Conservation (phyloP, 129 eudicot species). For the Flaveria trinervia region DNA sequence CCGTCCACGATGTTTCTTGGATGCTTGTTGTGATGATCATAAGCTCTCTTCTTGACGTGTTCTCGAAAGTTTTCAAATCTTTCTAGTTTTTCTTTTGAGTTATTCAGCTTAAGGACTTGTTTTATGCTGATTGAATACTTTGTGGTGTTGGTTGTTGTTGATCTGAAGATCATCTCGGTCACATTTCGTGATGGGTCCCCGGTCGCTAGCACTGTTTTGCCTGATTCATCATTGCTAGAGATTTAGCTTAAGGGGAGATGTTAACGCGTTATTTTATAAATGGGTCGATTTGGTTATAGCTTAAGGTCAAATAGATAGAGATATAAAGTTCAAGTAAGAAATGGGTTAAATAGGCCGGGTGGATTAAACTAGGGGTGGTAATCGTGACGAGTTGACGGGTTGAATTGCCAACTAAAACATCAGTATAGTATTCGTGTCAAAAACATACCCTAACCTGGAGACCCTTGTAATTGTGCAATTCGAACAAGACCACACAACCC, state of each 20-base stretch:
- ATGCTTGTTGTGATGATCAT: slow-evolving; percentile 32
- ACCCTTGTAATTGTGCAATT: not conserved
- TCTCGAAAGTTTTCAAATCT: slow-evolving; percentile 49
- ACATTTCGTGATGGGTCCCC: slow-evolving; percentile 56
- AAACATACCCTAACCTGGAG: not conserved
- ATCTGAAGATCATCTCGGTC: slow-evolving; percentile 48
- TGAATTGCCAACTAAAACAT: not conserved
- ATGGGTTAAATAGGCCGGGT: too few relatives aligned
- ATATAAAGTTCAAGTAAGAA: not conserved
- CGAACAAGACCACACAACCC: not conserved
- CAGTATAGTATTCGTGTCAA: not conserved
- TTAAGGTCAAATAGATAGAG: not conserved
- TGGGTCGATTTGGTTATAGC: not conserved
- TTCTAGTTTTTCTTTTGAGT: slow-evolving; percentile 44
- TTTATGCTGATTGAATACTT: slow-evolving; percentile 35
- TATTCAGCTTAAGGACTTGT: slow-evolving; percentile 41
- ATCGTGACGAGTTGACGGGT: not conserved
- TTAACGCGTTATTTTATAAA: not conserved
- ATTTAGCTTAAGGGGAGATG: not conserved
- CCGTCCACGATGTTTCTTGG: slow-evolving; percentile 60
- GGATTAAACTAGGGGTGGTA: not conserved
- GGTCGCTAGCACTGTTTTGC: slow-evolving; percentile 35
- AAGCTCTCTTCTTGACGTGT: slow-evolving; percentile 42
- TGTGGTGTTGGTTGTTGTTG: slow-evolving; percentile 29
- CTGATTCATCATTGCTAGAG: not conserved